Evolutionary conservation across 495 filamentous ascomycete species (phyloP).

Genomic region (Hyaloscypha hepaticicola): DNA sequence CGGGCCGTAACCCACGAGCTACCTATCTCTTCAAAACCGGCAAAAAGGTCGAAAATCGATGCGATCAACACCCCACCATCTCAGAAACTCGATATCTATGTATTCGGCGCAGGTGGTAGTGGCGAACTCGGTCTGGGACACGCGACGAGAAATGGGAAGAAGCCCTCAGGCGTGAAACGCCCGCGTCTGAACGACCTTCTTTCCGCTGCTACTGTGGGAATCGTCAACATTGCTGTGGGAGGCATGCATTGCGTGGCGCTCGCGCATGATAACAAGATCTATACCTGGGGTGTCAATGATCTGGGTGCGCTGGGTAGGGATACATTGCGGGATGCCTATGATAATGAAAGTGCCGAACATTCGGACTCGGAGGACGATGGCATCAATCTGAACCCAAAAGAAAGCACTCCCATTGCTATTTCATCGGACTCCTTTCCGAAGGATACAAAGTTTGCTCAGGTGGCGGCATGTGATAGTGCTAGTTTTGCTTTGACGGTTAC

Average conservation of each 20-base stretch:
- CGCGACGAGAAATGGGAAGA: constrained; percentile 28
- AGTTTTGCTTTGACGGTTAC: constrained; percentile 63
- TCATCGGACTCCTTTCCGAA: constrained; percentile 27
- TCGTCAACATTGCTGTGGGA: constrained; percentile 61
- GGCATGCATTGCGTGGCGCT: constrained; percentile 66
- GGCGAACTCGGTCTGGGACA: constrained; percentile 50
- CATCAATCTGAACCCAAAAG: constrained; percentile 55
- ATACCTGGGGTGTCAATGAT: constrained; percentile 73
- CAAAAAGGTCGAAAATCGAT: too few relatives aligned
- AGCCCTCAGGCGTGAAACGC: constrained; percentile 52
- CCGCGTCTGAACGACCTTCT: constrained; percentile 50
- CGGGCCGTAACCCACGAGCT: too few relatives aligned
- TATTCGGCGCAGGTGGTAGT: constrained; percentile 52
- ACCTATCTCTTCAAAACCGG: too few relatives aligned
- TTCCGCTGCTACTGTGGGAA: constrained; percentile 53
- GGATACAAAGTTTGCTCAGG: constrained; percentile 52
- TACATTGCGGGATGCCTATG: constrained; percentile 34
- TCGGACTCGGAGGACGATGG: constrained; percentile 40
- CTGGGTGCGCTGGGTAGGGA: constrained; percentile 64
- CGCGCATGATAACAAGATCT: constrained; percentile 60
- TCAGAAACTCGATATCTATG: constrained; percentile 44
- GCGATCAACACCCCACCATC: constrained; percentile 44
- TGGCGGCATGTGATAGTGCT: constrained; percentile 61
- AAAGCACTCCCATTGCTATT: constrained; percentile 55
- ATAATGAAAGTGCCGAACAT: constrained; percentile 46